Evolutionary conservation across 441 rosid species (phyloP).

Genomic region (Mallotus repandus): DNA sequence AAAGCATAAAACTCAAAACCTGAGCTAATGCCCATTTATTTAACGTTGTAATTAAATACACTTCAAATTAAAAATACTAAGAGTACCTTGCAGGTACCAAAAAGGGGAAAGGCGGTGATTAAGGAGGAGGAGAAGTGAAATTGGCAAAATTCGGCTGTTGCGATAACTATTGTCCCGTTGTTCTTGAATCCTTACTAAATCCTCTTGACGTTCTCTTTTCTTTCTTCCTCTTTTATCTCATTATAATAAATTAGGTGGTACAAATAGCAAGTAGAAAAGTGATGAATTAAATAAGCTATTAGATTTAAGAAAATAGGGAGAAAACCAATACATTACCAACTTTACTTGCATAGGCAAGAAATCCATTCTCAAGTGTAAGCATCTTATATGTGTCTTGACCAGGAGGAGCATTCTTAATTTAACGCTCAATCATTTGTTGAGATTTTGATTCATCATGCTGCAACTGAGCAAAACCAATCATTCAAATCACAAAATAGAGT

Average conservation of each 20-base stretch:
- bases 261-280: too few species aligned
- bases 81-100: conserved; percentile 35
- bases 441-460: conserved; percentile 80
- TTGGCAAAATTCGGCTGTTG: conserved; percentile 40
- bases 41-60: background rate
- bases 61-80: background rate
- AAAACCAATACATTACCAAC: too few species aligned
- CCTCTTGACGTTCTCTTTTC: conserved; percentile 43
- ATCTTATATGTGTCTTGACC: conserved; percentile 80
- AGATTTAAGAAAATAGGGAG: too few species aligned
- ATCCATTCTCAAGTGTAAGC: conserved; percentile 52
- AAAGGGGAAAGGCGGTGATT: conserved; percentile 26
- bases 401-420: conserved; percentile 76
- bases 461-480: conserved; percentile 4
- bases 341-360: too few species aligned
- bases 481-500: background rate
- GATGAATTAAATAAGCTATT: too few species aligned
- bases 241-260: too few species aligned
- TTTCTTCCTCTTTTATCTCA: background rate
- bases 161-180: conserved; percentile 28
- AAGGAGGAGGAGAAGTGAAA: conserved; percentile 26
- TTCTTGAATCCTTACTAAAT: conserved; percentile 56
- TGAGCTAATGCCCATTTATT: background rate
- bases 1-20: too few species aligned
- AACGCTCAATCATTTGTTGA: conserved; percentile 84